Evolutionary conservation across 257 asterid genomes (phyloP).

Genomic region (Orobanche coerulescens): DNA sequence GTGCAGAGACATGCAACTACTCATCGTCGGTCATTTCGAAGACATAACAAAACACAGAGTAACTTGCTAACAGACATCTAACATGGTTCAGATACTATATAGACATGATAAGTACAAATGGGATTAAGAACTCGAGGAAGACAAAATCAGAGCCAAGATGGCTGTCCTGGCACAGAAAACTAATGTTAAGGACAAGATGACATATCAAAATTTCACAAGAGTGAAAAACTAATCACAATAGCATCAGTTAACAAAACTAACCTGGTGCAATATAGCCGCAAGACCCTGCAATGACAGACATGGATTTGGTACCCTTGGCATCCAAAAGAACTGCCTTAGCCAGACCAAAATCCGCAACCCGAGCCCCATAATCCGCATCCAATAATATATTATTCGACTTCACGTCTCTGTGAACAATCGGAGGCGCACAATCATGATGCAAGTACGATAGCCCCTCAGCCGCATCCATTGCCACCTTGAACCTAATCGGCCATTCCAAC

Average conservation of each 20-base stretch:
- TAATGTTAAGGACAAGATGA: neutral
- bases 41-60: neutral
- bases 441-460: conserved; percentile 91
- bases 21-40: neutral
- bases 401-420: conserved; percentile 84
- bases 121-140: no score
- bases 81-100: conserved; percentile 3
- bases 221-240: neutral
- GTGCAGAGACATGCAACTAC: neutral
- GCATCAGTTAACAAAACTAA: conserved; percentile 17
- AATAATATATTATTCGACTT: conserved; percentile 83
- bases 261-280: conserved; percentile 99
- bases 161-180: neutral
- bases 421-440: conserved; percentile 86
- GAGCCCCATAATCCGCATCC: conserved; percentile 76
- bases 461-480: conserved; percentile 75
- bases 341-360: conserved; percentile 90
- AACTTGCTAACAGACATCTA: conserved; percentile 11
- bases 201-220: neutral
- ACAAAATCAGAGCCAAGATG: neutral
- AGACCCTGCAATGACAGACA: conserved; percentile 99
- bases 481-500: conserved; percentile 83
- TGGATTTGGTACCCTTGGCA: conserved; percentile 58
- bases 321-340: conserved; percentile 71
- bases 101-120: no score